Percentiles rank a stretch among this genome's conserved stretches.
Conservation (phyloP, 2,329 filamentous ascomycete species). For the Aspergillus aculeatinus region DNA sequence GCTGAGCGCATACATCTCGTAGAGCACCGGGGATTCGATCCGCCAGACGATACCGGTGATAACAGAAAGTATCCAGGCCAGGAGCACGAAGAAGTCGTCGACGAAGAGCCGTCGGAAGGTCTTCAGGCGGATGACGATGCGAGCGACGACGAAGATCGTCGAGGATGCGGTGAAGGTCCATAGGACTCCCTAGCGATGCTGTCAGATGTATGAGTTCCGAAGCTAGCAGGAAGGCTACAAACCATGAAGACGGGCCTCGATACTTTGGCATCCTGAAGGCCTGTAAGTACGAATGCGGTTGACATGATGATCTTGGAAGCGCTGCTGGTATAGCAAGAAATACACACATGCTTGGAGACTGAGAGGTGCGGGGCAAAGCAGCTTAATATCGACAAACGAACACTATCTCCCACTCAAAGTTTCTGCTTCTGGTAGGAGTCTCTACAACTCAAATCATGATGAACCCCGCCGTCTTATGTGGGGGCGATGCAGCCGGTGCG, state of each 20-base stretch:
- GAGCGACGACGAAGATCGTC: background rate
- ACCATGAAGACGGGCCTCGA: background rate
- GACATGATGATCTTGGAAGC: background rate
- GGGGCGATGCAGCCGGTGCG: background rate
- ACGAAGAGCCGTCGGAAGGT: constrained; percentile 1
- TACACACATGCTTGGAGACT: no score
- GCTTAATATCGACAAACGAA: no score
- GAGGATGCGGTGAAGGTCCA: background rate
- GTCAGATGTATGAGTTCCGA: background rate
- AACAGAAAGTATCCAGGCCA: background rate
- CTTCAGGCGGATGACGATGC: background rate
- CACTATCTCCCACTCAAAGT: no score
- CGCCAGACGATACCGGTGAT: background rate
- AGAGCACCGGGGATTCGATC: background rate
- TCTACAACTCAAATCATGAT: background rate
- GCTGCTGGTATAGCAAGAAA: background rate
- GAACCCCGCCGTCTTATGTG: background rate
- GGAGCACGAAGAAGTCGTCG: background rate
- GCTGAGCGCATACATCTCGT: background rate
- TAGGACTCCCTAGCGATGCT: background rate
- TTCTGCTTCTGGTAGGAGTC: no score
- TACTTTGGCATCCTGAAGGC: background rate
- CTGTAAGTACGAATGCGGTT: background rate
- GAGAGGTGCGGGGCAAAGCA: no score
- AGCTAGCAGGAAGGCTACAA: background rate